Percentiles rank a stretch among this genome's conserved stretches.
These are phyloP conservation scores for Phlebopus sp. DNA, from an alignment of 1,284 basidiomycete species.

Conservation along the genomic window DNA sequence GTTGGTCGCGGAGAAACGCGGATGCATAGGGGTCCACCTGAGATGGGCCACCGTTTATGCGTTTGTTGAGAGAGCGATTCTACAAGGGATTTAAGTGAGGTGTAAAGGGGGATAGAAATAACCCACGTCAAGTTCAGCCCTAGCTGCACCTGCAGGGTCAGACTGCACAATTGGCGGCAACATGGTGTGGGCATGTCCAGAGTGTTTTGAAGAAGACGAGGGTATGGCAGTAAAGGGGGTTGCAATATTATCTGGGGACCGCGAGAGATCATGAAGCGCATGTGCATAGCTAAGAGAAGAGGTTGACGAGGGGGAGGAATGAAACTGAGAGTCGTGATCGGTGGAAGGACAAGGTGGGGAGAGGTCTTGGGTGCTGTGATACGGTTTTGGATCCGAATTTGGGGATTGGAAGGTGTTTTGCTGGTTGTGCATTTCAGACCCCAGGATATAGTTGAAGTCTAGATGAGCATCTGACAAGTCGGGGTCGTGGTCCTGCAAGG, in stretches of 20 bases:
- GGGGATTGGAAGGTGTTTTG: slow-evolving; percentile 19
- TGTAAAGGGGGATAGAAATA: not conserved
- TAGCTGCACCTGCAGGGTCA: slow-evolving; percentile 27
- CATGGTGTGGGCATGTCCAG: slow-evolving; percentile 27
- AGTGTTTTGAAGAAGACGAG: slow-evolving; percentile 21
- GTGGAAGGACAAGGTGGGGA: slow-evolving; percentile 15
- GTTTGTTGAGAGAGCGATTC: slow-evolving; percentile 29
- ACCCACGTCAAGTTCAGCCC: slow-evolving; percentile 25
- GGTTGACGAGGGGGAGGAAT: slow-evolving; percentile 23
- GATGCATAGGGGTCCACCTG: slow-evolving; percentile 44
- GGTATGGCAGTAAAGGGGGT: slow-evolving; percentile 17
- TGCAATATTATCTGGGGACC: slow-evolving; percentile 16
- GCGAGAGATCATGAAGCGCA: slow-evolving; percentile 25
- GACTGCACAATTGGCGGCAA: slow-evolving; percentile 34
- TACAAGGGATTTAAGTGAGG: slow-evolving; percentile 17
- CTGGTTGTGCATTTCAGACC: slow-evolving; percentile 16
- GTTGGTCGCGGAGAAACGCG: slow-evolving; percentile 42
- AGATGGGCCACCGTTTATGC: slow-evolving; percentile 19
- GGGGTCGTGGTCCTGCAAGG: slow-evolving; percentile 29
- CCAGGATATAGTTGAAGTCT: slow-evolving; percentile 28
- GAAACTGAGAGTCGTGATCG: slow-evolving; percentile 28
- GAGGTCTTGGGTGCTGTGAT: slow-evolving; percentile 24
- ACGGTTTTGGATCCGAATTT: slow-evolving; percentile 31
- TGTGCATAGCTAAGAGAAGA: slow-evolving; percentile 23
- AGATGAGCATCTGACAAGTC: slow-evolving; percentile 23